Conservation (phyloP, 164 flowering plant species). For the Euptelea pleiosperma region DNA sequence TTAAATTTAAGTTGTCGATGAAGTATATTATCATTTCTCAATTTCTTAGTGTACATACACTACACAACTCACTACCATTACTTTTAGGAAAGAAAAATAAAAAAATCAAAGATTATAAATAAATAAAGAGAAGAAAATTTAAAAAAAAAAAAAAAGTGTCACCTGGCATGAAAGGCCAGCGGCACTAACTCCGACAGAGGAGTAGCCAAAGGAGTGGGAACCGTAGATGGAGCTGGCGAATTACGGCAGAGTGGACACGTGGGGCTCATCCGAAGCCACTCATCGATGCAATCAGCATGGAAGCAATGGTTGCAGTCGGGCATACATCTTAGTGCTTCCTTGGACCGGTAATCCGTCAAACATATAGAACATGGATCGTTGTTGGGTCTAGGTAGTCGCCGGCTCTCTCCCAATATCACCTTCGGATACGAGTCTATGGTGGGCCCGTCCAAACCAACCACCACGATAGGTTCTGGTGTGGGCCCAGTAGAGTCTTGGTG, state of each 20-base stretch:
- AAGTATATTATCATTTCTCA: too few relatives aligned
- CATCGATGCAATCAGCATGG: constrained; percentile 51
- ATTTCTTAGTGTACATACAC: too few relatives aligned
- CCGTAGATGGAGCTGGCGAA: constrained; percentile 40
- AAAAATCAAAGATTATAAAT: too few relatives aligned
- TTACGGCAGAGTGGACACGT: constrained; percentile 60
- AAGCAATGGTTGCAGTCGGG: constrained; percentile 61
- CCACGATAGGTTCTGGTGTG: constrained; percentile 14
- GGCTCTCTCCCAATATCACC: constrained; percentile 49
- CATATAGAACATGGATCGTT: constrained; percentile 48
- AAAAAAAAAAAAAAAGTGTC: constrained; percentile 4
- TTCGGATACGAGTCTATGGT: constrained; percentile 54
- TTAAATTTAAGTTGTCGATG: too few relatives aligned
- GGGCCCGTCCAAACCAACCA: constrained; percentile 41
- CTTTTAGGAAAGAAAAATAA: too few relatives aligned
- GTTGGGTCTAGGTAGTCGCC: constrained; percentile 38
- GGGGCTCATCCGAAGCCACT: constrained; percentile 49
- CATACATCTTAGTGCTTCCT: constrained; percentile 36
- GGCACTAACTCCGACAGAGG: constrained; percentile 53
- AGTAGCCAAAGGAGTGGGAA: constrained; percentile 30
- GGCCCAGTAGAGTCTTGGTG: constrained; percentile 16
- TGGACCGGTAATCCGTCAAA: constrained; percentile 37
- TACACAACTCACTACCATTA: too few relatives aligned
- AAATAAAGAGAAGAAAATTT: not conserved
- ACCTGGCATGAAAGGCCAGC: constrained; percentile 39